Evolutionary conservation across 2,329 filamentous ascomycete genomes (phyloP).

Genomic region (Mariannaea elegans): DNA sequence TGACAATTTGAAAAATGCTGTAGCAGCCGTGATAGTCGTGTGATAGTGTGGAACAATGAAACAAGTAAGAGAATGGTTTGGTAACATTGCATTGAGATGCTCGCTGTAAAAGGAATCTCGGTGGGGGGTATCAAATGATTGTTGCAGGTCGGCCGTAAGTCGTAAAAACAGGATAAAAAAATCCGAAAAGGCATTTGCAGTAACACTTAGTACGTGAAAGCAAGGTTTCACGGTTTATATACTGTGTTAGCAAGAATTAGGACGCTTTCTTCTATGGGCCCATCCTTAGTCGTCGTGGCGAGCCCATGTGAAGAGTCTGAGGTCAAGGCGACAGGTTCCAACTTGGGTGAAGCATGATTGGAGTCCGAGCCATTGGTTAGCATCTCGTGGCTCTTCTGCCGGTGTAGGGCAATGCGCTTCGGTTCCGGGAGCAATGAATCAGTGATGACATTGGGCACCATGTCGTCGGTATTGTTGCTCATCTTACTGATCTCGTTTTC

Average conservation of each 20-base stretch:
- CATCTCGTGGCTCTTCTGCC: constrained; percentile 61
- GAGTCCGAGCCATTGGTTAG: constrained; percentile 49
- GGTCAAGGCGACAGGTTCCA: constrained; percentile 36
- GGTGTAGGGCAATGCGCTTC: constrained; percentile 52
- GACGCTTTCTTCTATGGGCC: constrained; percentile 37
- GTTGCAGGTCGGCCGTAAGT: constrained; percentile 40
- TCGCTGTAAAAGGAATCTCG: constrained; percentile 23
- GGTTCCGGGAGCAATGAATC: constrained; percentile 37
- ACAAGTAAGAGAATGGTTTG: constrained; percentile 16
- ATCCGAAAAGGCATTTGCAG: constrained; percentile 1
- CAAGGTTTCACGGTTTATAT: constrained; percentile 52
- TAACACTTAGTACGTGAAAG: constrained; percentile 4
- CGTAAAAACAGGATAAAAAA: constrained; percentile 25
- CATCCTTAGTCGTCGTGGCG: constrained; percentile 45
- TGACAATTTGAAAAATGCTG: constrained; percentile 24
- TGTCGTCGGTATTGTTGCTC: constrained; percentile 35
- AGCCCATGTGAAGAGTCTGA: constrained; percentile 46
- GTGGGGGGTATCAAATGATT: constrained; percentile 41
- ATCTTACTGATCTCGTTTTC: constrained; percentile 57
- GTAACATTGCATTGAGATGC: constrained; percentile 10
- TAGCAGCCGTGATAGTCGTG: constrained; percentile 31
- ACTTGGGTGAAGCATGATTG: constrained; percentile 26
- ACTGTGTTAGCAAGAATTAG: constrained; percentile 61
- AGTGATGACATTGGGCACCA: constrained; percentile 4
- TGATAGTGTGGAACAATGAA: constrained; percentile 24